phyloP scores from a whole-genome alignment of 345 rosid species.

The Arabis hirsuta region DNA sequence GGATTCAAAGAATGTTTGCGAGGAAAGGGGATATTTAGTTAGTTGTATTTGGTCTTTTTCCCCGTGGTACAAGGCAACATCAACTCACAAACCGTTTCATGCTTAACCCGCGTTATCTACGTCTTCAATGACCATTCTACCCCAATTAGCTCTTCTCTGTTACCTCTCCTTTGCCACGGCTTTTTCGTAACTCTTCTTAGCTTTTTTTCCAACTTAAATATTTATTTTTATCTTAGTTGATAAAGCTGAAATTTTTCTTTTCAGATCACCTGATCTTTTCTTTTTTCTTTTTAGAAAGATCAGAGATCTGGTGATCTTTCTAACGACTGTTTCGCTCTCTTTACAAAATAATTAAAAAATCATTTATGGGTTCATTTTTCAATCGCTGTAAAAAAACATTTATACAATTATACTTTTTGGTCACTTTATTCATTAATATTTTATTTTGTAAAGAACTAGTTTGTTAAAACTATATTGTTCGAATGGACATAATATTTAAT shows the following conservation, averaged over 20 bases:
- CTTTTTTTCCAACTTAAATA: neutral
- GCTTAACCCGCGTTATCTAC: neutral
- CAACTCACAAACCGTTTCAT: slow-evolving; percentile 4
- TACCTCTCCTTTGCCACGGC: neutral
- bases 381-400: no score
- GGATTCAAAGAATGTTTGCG: slow-evolving; percentile 1
- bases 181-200: slow-evolving; percentile 7
- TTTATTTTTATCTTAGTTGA: neutral
- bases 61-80: slow-evolving; percentile 18
- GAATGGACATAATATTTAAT: no score
- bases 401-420: no score
- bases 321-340: slow-evolving; percentile 10
- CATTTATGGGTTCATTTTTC: no score
- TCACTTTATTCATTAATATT: no score
- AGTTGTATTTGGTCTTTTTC: slow-evolving; percentile 13
- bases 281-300: no score
- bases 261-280: slow-evolving; percentile 30
- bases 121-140: slow-evolving; percentile 3
- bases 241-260: neutral
- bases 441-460: no score
- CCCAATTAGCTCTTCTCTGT: neutral
- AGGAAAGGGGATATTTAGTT: slow-evolving; percentile 1
- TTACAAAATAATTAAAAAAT: no score
- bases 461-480: no score
- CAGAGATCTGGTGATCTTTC: no score